phyloP scores from a whole-genome alignment of 164 flowering plant species.

The Umbellularia californica region DNA sequence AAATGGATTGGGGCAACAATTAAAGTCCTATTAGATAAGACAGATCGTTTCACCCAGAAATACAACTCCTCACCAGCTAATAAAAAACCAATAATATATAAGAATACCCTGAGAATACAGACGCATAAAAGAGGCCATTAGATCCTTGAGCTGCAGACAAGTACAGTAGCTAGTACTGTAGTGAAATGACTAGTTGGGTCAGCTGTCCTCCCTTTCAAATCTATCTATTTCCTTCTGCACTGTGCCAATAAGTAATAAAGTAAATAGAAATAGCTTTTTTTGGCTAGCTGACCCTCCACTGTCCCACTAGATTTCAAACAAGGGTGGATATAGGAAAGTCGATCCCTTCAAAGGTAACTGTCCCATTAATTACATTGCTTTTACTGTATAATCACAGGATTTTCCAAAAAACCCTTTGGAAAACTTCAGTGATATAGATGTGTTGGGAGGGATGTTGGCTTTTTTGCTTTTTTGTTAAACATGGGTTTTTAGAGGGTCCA shows the following conservation, averaged over 20 bases:
- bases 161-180: slow-evolving; percentile 36
- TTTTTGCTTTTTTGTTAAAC: neutral
- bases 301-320: slow-evolving; percentile 14
- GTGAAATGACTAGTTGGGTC: slow-evolving; percentile 67
- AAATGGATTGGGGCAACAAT: neutral
- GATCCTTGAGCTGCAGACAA: slow-evolving; percentile 24
- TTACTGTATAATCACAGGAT: neutral
- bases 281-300: slow-evolving; percentile 10
- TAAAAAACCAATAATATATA: too few relatives aligned
- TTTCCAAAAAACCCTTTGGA: neutral
- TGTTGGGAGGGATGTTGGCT: neutral
- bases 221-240: slow-evolving; percentile 31
- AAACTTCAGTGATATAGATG: slow-evolving; percentile 3
- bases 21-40: neutral
- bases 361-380: neutral
- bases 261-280: slow-evolving; percentile 8
- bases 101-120: neutral
- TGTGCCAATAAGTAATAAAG: slow-evolving; percentile 23
- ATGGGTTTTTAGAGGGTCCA: neutral
- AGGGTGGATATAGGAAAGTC: slow-evolving; percentile 4
- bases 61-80: too few relatives aligned
- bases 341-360: neutral
- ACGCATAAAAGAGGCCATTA: slow-evolving; percentile 11
- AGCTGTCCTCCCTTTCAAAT: slow-evolving; percentile 42
- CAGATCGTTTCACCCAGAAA: neutral